phyloP scores from a whole-genome alignment of 2,329 filamentous ascomycete species.

The Sarocladiaceae sp. region DNA sequence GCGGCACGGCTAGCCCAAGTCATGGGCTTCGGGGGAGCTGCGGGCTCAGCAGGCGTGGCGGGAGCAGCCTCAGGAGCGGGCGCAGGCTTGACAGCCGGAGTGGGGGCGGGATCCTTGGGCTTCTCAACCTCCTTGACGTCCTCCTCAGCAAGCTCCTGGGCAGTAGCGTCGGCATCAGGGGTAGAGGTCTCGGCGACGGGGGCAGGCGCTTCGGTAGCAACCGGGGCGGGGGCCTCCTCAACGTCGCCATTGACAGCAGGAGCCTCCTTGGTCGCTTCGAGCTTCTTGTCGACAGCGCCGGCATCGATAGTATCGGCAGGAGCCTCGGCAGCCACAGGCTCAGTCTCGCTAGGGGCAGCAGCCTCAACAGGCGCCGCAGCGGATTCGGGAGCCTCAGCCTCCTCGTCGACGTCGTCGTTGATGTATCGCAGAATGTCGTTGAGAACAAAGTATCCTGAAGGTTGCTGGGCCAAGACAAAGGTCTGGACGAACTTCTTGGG shows the following conservation, averaged over 20 bases:
- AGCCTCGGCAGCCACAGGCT: conserved; percentile 25
- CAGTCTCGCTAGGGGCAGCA: conserved; percentile 22
- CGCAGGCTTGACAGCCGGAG: conserved; percentile 35
- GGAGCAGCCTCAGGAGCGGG: conserved; percentile 36
- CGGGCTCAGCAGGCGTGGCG: conserved; percentile 39
- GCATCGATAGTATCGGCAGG: conserved; percentile 31
- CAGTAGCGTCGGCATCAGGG: conserved; percentile 43
- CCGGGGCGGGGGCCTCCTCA: conserved; percentile 27
- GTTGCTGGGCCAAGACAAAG: conserved; percentile 92
- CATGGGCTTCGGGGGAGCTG: conserved; percentile 51
- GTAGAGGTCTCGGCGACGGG: conserved; percentile 23
- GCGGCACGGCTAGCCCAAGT: conserved; percentile 68
- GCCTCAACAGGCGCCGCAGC: conserved; percentile 20
- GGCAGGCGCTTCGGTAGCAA: conserved; percentile 23
- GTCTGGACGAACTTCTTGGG: conserved; percentile 97
- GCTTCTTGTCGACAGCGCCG: conserved; percentile 63
- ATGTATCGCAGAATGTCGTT: conserved; percentile 98
- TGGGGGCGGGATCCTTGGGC: conserved; percentile 57
- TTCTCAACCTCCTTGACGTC: conserved; percentile 54
- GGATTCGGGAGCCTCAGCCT: conserved; percentile 24
- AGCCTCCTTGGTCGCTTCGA: conserved; percentile 50
- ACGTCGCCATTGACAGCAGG: conserved; percentile 19
- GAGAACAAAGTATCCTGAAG: conserved; percentile 94
- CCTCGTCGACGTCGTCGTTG: conserved; percentile 73
- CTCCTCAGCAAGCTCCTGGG: conserved; percentile 48